These are phyloP conservation scores for Persicaria maculosa DNA, from an alignment of 148 eudicot genomes.

Conservation along the genomic window DNA sequence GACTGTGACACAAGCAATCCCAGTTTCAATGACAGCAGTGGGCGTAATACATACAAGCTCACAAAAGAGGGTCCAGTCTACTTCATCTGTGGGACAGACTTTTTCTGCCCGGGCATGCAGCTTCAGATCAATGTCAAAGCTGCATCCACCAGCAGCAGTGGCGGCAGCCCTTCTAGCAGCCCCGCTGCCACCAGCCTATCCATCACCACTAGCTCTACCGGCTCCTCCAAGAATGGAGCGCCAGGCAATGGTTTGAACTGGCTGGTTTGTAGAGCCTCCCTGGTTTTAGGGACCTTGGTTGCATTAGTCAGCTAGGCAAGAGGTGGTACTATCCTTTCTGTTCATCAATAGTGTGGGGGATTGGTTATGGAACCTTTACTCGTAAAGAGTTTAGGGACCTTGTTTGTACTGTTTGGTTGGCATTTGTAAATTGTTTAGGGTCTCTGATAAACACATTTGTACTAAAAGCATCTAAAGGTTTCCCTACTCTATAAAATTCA, in stretches of 20 bases:
- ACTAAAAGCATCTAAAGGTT: neutral
- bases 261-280: slow-evolving; percentile 12
- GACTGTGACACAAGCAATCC: slow-evolving; percentile 23
- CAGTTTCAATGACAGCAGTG: slow-evolving; percentile 13
- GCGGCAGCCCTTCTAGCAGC: neutral
- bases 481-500: neutral
- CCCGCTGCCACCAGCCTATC: slow-evolving; percentile 12
- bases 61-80: slow-evolving; percentile 25
- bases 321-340: slow-evolving; percentile 26
- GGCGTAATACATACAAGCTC: slow-evolving; percentile 22
- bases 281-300: slow-evolving; percentile 21
- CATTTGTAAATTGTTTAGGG: neutral
- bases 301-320: slow-evolving; percentile 29
- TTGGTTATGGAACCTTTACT: too few species aligned
- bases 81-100: slow-evolving; percentile 31
- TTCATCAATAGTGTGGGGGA: too few species aligned
- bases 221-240: slow-evolving; percentile 12
- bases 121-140: slow-evolving; percentile 26
- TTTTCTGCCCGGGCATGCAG: slow-evolving; percentile 37
- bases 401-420: neutral
- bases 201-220: neutral
- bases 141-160: neutral
- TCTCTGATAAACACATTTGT: neutral
- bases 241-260: slow-evolving; percentile 9
- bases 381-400: too few species aligned